These are phyloP conservation scores for Tillandsia leiboldiana DNA, from an alignment of 176 grass and related monocot genomes.

Conservation along the genomic window DNA sequence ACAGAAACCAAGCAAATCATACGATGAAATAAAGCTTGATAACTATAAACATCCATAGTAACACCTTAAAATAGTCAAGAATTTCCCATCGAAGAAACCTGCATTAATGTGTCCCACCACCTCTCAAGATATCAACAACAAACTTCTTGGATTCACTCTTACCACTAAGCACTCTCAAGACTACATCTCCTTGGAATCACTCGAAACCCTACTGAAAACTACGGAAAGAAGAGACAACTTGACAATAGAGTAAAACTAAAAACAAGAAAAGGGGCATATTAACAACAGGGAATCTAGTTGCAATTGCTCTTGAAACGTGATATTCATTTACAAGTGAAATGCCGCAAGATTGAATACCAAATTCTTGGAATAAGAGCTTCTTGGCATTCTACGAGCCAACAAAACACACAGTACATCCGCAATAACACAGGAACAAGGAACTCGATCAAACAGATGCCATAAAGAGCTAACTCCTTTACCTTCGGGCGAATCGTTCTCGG, in stretches of 20 bases:
- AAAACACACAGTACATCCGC: not conserved
- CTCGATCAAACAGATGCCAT: not conserved
- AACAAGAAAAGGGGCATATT: not conserved
- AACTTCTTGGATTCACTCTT: too few species aligned
- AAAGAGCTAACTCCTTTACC: constrained; percentile 30
- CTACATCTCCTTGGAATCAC: too few species aligned
- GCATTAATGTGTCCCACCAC: too few species aligned
- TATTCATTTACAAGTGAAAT: not conserved
- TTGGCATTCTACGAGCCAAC: not conserved
- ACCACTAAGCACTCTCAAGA: too few species aligned
- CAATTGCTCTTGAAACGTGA: not conserved
- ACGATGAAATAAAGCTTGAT: too few species aligned
- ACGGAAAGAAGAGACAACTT: not conserved
- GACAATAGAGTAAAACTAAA: not conserved
- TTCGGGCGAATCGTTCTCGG: constrained; percentile 68
- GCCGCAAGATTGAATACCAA: not conserved
- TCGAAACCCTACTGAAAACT: not conserved
- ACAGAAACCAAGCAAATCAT: too few species aligned
- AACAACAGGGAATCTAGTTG: not conserved
- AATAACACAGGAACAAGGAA: not conserved
- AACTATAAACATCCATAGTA: too few species aligned
- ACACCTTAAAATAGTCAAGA: too few species aligned
- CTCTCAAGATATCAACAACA: too few species aligned
- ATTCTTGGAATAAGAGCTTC: not conserved
- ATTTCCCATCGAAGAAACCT: too few species aligned